Evolutionary conservation across 2,329 filamentous ascomycete species (phyloP), one percentile per base, ranked within the genome.

Genomic region (Sporothrix dimorphospora): DNA sequence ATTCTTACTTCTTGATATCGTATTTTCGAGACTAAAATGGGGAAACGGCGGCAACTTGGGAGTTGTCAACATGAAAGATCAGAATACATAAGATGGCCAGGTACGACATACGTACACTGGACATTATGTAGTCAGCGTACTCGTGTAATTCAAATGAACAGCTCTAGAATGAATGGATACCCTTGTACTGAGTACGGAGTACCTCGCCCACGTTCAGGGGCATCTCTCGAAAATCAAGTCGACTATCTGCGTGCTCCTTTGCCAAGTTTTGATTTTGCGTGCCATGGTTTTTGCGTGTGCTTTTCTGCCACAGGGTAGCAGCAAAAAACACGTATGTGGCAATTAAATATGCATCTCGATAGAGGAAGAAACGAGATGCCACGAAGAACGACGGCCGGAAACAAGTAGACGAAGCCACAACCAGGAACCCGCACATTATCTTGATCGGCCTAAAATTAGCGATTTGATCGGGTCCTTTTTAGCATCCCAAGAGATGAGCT

Each of bases 371-470:
- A 16, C 27, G 3, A 16, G 27, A 38, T 59, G 16, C 8, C 16
- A 19, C 2, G 1, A n/a, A 59, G 1, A 38, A 63, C n/a, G 19
- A 8, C 12, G 59, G n/a, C 38, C 34, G n/a, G n/a, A 63, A 16
- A 11, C 3, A 45, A 40, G 12, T n/a, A 63, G 8, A 38, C 59
- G 38, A 24, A 11, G 24, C n/a, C n/a, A 14, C 34, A 40, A 19
- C 19, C 19, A 21, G 34, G 19, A 21, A 40, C 34, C 34, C 19
- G 30, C n/a, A 45, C 38, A 11, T 21, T 40, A 65, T 65, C 59
- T 65, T n/a, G 38, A 65, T 65, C 59, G 38, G 59, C 12, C 27
- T 45, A 27, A 27, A 61, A 61, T 27, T 63, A 63, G 34, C 57
- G 38, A 65, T 42, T 12, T 40, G 30, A 19, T 21, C n/a, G 12